Evolutionary conservation across 2,329 filamentous ascomycete species (phyloP), one percentile per base, ranked within the genome.

Genomic region (Aureobasidium sp.): DNA sequence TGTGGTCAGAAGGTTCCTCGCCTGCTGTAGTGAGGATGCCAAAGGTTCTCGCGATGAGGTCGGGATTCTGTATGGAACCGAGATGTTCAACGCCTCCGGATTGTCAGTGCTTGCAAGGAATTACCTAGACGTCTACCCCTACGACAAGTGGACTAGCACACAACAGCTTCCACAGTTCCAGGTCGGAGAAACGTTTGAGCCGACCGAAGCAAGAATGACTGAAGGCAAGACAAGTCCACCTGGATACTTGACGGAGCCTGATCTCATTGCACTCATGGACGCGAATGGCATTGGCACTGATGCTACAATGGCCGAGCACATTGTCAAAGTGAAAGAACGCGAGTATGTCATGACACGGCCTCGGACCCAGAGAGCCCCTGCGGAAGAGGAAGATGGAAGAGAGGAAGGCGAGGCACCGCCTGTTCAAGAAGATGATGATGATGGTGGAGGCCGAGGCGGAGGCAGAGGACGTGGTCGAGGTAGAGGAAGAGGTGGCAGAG

Each of bases 301-400:
- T 76, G 94, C 94, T 7, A 99, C 94, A 1, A 99, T 99, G 94
- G 94, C 94, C 0, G 94, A 99, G 69, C 94, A 99, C 71, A 99
- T 99, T 69, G 86, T 90, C 63, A 99, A 93, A 75, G 96, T 99
- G 68, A 91, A 97, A 74, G 85, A 92, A 63, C 82, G 94, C 63
- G 82, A 92, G 67, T 99, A 99, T 70, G 93, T 91, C 54, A 84
- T 86, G 62, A 87, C 88, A 71, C 71, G 84, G 76, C 71, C 80
- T 70, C 81, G 75, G 64, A 73, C 70, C n/a, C 72, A 70, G 34
- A 68, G 67, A 55, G 71, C 65, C 32, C 69, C 65, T 72, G 74
- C 37, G 67, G 70, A 60, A 63, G 71, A 61, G 68, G 72, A 65
- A 10, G 70, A 67, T 21, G 69, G 63, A 29, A 67, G 75, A 36